Percentiles rank a stretch among this genome's conserved stretches.
phyloP scores from a whole-genome alignment of 495 filamentous ascomycete genomes.

The Lepidopterella palustris region DNA sequence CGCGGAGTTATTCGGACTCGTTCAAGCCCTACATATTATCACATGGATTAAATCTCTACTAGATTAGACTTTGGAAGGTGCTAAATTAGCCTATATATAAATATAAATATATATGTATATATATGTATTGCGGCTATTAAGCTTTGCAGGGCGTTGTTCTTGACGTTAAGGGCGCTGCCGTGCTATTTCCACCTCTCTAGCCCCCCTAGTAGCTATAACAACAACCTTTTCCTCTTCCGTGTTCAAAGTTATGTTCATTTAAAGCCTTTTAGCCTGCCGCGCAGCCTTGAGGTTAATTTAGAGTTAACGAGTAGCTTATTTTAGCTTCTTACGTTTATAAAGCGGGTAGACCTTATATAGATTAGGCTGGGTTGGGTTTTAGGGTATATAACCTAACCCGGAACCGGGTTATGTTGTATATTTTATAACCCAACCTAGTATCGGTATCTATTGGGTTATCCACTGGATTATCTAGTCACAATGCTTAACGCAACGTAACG shows the following conservation, averaged over 20 bases:
- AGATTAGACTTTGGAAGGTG: background rate
- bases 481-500: too few relatives aligned
- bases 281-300: background rate
- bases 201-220: background rate
- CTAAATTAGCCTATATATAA: background rate
- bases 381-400: too few relatives aligned
- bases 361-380: too few relatives aligned
- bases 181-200: background rate
- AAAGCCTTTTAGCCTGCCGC: background rate
- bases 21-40: background rate
- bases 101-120: too few relatives aligned
- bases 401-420: too few relatives aligned
- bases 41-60: background rate
- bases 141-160: background rate
- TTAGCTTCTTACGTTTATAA: background rate
- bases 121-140: background rate
- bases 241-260: background rate
- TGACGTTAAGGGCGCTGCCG: background rate
- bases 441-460: too few relatives aligned
- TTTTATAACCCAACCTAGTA: too few relatives aligned
- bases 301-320: background rate
- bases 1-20: background rate
- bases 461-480: too few relatives aligned
- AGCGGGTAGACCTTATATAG: too few relatives aligned
- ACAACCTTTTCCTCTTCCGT: background rate